Evolutionary conservation across 352 stramenopile genomes (phyloP), one percentile per base, ranked within the genome.

Genomic region (Achlya hypogyna): DNA sequence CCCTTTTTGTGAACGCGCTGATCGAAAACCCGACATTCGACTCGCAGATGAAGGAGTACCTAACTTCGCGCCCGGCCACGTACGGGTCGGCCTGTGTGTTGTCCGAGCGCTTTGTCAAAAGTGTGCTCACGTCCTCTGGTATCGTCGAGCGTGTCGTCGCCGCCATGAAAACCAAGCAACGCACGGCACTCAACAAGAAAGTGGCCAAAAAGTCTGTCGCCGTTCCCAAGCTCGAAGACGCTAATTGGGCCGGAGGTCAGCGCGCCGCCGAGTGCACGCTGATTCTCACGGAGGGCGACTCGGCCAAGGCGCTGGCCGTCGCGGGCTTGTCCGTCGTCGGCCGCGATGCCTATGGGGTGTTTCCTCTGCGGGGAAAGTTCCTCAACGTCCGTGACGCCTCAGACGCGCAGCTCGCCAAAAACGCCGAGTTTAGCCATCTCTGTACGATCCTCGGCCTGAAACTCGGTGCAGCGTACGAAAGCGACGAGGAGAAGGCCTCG

Each of bases 21-120:
- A 97, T 99, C 23, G 92, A 98, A 62, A 99, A 99, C 75, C 97
- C 97, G 20, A 97, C 95, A 1, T 99, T 99, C 72, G 97, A 99
- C 72, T 98, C 93, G 60, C 98, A 99, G 71, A 99, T 98, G 69
- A 99, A 99, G 74, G 98, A 99, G 74, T 96, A 90, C 65, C 91
- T 99, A 53, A 98, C 96, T 2, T 98, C 93, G 1, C 80, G 84
- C 4, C 81, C 86, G 14, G 77, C 81, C 16, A 84, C 82, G 0
- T 98, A 97, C 68, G 88, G 87, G 20, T 97, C 88, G 18, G 86
- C 86, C 5, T 98, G 91, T 49, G 84, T 92, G 22, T 79, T 99
- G 22, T 93, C 92, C 3, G 95, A 98, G 34, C 86, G 92, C 32
- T 96, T 98, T 45, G 74, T 98, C 23, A 99, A 99, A 69, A 71